Percentiles rank a stretch among this genome's conserved stretches.
Evolutionary conservation across 768 basidiomycete genomes (phyloP).

Genomic region (Pleurotus salmoneostramineus): DNA sequence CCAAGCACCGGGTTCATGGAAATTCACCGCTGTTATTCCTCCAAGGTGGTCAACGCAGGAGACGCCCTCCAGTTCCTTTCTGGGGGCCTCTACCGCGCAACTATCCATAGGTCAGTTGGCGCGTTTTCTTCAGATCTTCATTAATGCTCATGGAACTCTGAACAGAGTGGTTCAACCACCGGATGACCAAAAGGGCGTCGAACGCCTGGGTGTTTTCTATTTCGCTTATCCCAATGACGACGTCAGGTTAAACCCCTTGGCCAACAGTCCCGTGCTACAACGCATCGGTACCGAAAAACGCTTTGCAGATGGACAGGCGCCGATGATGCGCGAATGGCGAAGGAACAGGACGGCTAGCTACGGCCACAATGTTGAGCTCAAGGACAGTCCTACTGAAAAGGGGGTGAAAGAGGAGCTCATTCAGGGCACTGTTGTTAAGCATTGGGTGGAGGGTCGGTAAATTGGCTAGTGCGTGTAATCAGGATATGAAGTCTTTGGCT

Average conservation of each 20-base stretch:
- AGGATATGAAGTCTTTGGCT: too few relatives aligned
- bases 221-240: slow-evolving; percentile 41
- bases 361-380: slow-evolving; percentile 27
- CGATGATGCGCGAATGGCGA: slow-evolving; percentile 37
- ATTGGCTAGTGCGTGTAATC: too few relatives aligned
- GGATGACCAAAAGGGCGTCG: slow-evolving; percentile 33
- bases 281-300: slow-evolving; percentile 27
- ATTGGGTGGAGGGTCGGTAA: slow-evolving; percentile 28
- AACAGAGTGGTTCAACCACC: slow-evolving; percentile 47
- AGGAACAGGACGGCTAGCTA: slow-evolving; percentile 36
- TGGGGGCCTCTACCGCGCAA: slow-evolving; percentile 44
- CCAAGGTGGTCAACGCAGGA: slow-evolving; percentile 40
- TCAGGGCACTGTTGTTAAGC: slow-evolving; percentile 40
- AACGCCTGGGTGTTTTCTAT: slow-evolving; percentile 45
- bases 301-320: slow-evolving; percentile 30
- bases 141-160: not conserved
- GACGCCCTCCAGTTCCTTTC: slow-evolving; percentile 46
- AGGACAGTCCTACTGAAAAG: slow-evolving; percentile 22
- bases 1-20: not conserved
- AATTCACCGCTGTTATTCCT: not conserved
- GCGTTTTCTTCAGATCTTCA: not conserved
- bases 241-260: slow-evolving; percentile 31
- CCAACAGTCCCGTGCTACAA: slow-evolving; percentile 39
- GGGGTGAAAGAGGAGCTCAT: slow-evolving; percentile 43
- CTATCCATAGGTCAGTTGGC: slow-evolving; percentile 30